These are phyloP conservation scores for Chenopodium quinoa DNA, from an alignment of 148 eudicot genomes.

Conservation along the genomic window DNA sequence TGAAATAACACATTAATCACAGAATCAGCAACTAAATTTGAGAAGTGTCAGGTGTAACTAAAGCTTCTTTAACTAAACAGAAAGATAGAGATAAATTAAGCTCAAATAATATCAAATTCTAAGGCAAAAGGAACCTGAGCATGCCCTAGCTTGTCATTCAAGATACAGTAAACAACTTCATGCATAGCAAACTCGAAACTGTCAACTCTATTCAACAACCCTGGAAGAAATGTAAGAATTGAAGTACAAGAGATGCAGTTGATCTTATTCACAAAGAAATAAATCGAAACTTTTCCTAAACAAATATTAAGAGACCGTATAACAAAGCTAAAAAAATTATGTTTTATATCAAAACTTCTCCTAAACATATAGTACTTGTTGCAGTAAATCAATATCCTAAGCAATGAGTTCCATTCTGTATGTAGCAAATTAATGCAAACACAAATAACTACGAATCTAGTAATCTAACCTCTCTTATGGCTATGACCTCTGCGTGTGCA, in stretches of 20 bases:
- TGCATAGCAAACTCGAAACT: not conserved
- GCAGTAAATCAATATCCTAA: not conserved
- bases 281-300: not conserved
- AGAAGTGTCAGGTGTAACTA: not conserved
- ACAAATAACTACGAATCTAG: not conserved
- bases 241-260: not conserved
- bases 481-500: conserved; percentile 91
- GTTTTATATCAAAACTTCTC: no score
- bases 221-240: not conserved
- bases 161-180: no score
- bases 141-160: no score
- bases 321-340: no score
- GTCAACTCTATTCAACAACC: not conserved
- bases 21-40: not conserved
- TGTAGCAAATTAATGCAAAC: not conserved
- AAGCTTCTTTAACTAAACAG: no score
- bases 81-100: no score
- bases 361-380: no score
- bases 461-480: conserved; percentile 73
- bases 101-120: no score
- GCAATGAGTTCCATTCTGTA: not conserved
- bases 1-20: not conserved
- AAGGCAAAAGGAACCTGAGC: no score
- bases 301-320: not conserved
- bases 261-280: not conserved